Conservation (phyloP, 1,139 yeast genomes). For the Eremothecium gossypii region DNA sequence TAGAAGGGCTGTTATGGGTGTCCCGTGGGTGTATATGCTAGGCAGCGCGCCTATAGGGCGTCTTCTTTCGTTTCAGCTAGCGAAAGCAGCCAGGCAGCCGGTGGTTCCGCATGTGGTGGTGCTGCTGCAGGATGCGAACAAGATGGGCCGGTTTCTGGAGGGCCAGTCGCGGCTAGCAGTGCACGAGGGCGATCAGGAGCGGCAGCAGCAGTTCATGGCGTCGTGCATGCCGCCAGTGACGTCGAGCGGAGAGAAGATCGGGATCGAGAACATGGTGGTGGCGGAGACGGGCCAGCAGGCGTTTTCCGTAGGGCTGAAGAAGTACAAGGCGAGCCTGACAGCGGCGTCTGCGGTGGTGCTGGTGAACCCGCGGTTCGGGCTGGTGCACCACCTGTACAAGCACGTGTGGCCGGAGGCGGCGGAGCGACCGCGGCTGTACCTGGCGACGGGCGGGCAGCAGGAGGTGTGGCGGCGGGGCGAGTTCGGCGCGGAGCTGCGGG, state of each 20-base stretch:
- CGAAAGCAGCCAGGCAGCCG: slow-evolving; percentile 29
- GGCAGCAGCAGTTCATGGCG: slow-evolving; percentile 29
- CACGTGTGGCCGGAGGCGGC: slow-evolving; percentile 43
- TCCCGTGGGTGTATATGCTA: slow-evolving; percentile 32
- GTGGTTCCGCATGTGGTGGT: slow-evolving; percentile 35
- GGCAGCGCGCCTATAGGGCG: slow-evolving; percentile 39
- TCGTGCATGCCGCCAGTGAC: slow-evolving; percentile 31
- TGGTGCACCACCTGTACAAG: slow-evolving; percentile 39
- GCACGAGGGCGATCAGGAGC: slow-evolving; percentile 11
- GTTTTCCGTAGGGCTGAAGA: slow-evolving; percentile 38
- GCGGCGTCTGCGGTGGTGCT: slow-evolving; percentile 47
- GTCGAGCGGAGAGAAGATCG: slow-evolving; percentile 27
- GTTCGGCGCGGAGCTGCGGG: neutral
- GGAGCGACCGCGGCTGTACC: slow-evolving; percentile 46
- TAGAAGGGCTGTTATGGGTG: slow-evolving; percentile 7
- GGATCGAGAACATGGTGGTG: slow-evolving; percentile 46
- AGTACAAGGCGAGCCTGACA: slow-evolving; percentile 35
- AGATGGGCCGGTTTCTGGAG: slow-evolving; percentile 35
- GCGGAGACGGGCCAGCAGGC: slow-evolving; percentile 40
- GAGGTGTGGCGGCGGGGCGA: no score
- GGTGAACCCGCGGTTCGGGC: slow-evolving; percentile 76
- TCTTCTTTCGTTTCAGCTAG: slow-evolving; percentile 32
- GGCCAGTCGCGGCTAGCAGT: slow-evolving; percentile 33
- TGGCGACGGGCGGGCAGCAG: slow-evolving; percentile 27
- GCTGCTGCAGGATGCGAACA: slow-evolving; percentile 34